phyloP scores from a whole-genome alignment of 2,329 filamentous ascomycete genomes.

The Xylariales sp. region DNA sequence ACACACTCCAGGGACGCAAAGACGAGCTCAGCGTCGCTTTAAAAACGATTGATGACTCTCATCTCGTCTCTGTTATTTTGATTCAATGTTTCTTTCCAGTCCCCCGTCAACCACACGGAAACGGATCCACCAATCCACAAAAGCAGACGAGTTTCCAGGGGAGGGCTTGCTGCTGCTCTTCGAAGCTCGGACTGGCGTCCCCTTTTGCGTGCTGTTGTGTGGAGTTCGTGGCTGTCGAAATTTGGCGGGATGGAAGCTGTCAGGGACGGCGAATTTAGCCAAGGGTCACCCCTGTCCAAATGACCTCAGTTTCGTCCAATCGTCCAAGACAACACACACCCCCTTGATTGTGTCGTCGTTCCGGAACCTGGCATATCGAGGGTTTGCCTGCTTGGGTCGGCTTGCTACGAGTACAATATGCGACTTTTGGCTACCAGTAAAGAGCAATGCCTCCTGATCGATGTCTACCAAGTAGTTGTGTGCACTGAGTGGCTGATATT shows the following conservation, averaged over 20 bases:
- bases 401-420: too few relatives aligned
- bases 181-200: not conserved
- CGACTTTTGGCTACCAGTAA: too few relatives aligned
- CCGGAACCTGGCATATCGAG: too few relatives aligned
- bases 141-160: slow-evolving; percentile 8
- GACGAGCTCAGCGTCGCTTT: slow-evolving; percentile 15
- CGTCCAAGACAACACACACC: not conserved
- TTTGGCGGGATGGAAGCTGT: slow-evolving; percentile 7
- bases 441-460: too few relatives aligned
- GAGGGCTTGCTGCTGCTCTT: not conserved
- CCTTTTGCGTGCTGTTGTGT: not conserved
- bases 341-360: too few relatives aligned
- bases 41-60: slow-evolving; percentile 13
- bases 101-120: slow-evolving; percentile 17
- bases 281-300: not conserved
- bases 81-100: slow-evolving; percentile 16
- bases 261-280: slow-evolving; percentile 5
- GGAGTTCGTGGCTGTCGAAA: slow-evolving; percentile 3
- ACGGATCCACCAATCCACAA: slow-evolving; percentile 8
- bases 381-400: too few relatives aligned
- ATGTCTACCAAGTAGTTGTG: too few relatives aligned
- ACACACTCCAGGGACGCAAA: too few relatives aligned
- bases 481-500: too few relatives aligned
- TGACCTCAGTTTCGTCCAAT: not conserved
- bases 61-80: slow-evolving; percentile 20